phyloP scores from a whole-genome alignment of 2,329 filamentous ascomycete genomes.

The Calonectria fujianensis region DNA sequence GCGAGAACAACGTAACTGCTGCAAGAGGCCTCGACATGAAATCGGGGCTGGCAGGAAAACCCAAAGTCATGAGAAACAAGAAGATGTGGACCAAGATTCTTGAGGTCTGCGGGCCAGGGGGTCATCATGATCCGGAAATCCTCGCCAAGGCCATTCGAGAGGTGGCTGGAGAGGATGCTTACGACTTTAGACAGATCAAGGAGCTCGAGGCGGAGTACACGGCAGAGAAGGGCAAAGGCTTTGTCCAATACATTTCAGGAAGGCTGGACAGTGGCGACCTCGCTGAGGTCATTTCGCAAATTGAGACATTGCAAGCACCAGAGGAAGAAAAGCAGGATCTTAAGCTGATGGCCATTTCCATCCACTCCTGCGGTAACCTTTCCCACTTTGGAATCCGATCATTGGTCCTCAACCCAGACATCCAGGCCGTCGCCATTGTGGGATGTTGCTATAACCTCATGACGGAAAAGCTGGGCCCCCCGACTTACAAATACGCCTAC shows the following conservation, averaged over 20 bases:
- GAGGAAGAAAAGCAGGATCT: constrained; percentile 60
- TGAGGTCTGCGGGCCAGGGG: constrained; percentile 59
- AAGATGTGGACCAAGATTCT: constrained; percentile 80
- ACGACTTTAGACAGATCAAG: constrained; percentile 69
- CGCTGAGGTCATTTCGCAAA: constrained; percentile 77
- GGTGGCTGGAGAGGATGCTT: constrained; percentile 58
- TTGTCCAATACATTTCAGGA: constrained; percentile 86
- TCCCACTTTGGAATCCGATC: constrained; percentile 95
- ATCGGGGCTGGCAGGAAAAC: constrained; percentile 84
- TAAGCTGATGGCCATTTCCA: constrained; percentile 89
- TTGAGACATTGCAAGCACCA: constrained; percentile 61
- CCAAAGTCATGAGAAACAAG: constrained; percentile 86
- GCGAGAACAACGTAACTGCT: constrained; percentile 88
- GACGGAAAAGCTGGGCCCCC: constrained; percentile 90
- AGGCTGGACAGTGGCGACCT: constrained; percentile 84
- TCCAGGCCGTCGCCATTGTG: constrained; percentile 94
- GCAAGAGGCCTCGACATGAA: constrained; percentile 90
- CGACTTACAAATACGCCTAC: constrained; percentile 88
- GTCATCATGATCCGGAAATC: constrained; percentile 63
- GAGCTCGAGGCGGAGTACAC: constrained; percentile 71
- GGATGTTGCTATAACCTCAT: constrained; percentile 99
- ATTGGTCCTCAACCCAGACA: constrained; percentile 86
- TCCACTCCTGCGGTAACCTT: constrained; percentile 98
- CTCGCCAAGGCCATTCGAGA: constrained; percentile 60
- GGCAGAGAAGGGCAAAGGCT: constrained; percentile 78